A percentile compares a stretch with the other conserved stretches of the same genome.
These are phyloP conservation scores for Botrytis cinerea DNA, from an alignment of 2,329 filamentous ascomycete genomes.

Conservation along the genomic window DNA sequence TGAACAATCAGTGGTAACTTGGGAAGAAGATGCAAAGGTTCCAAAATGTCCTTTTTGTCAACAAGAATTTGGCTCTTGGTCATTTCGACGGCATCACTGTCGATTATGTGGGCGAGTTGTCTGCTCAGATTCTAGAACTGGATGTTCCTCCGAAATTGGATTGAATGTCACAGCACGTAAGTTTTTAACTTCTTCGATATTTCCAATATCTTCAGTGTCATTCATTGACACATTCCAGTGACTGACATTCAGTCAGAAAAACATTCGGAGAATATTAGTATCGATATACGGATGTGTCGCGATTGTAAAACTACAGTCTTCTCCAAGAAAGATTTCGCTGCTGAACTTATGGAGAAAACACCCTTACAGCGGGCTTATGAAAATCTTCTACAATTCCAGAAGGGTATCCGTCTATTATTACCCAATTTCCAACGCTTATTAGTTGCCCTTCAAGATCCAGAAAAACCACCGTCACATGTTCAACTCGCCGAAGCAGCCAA, in stretches of 20 bases:
- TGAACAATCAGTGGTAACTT: slow-evolving; percentile 90
- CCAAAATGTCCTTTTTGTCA: slow-evolving; percentile 88
- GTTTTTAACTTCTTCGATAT: slow-evolving; percentile 38
- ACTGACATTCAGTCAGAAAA: slow-evolving; percentile 50
- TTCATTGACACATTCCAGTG: slow-evolving; percentile 37
- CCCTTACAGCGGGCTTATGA: slow-evolving; percentile 66
- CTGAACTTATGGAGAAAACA: slow-evolving; percentile 57
- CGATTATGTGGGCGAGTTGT: slow-evolving; percentile 91
- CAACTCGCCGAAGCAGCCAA: slow-evolving; percentile 70
- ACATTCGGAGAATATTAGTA: slow-evolving; percentile 55
- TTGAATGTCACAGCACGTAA: slow-evolving; percentile 71
- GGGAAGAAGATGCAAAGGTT: slow-evolving; percentile 88
- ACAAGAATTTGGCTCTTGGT: slow-evolving; percentile 92
- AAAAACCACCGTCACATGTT: slow-evolving; percentile 48
- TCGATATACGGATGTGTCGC: slow-evolving; percentile 90
- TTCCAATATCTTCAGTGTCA: slow-evolving; percentile 19
- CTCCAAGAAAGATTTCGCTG: slow-evolving; percentile 65
- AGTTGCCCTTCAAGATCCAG: slow-evolving; percentile 63
- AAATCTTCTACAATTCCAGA: slow-evolving; percentile 69
- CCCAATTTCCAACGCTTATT: slow-evolving; percentile 71
- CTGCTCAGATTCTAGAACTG: slow-evolving; percentile 82
- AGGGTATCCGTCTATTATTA: slow-evolving; percentile 66
- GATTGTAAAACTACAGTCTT: slow-evolving; percentile 78
- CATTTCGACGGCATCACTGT: slow-evolving; percentile 92
- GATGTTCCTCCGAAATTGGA: slow-evolving; percentile 81